These are phyloP conservation scores for Ulmus americana DNA, from an alignment of 331 rosid species.

Conservation along the genomic window DNA sequence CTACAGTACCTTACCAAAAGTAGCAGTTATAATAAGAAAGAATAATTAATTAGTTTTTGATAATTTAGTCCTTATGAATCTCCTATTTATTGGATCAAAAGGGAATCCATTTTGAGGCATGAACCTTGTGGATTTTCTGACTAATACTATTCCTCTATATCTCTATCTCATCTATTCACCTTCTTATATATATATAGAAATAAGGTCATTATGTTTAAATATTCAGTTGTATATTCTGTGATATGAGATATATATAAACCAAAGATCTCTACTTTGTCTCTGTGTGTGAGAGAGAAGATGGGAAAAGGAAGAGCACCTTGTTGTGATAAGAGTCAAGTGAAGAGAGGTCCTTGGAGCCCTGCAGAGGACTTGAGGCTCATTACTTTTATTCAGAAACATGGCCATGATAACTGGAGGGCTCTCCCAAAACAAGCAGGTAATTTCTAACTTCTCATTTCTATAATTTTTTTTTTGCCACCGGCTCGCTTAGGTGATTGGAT, in stretches of 20 bases:
- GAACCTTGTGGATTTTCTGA: slow-evolving; percentile 38
- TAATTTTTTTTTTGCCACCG: background rate
- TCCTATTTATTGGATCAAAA: slow-evolving; percentile 39
- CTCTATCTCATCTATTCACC: background rate
- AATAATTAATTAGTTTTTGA: slow-evolving; percentile 2
- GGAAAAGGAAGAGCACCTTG: slow-evolving; percentile 96
- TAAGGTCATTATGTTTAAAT: too few relatives aligned
- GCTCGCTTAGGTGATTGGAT: too few relatives aligned
- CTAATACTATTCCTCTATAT: slow-evolving; percentile 7
- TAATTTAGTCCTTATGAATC: slow-evolving; percentile 24
- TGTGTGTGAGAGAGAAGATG: slow-evolving; percentile 23
- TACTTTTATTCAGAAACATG: slow-evolving; percentile 73
- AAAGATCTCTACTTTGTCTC: background rate
- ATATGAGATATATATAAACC: too few relatives aligned
- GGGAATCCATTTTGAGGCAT: slow-evolving; percentile 41
- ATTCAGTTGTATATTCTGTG: too few relatives aligned
- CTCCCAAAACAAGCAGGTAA: slow-evolving; percentile 90
- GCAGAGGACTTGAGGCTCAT: slow-evolving; percentile 74
- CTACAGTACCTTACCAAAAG: background rate
- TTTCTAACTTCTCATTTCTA: background rate
- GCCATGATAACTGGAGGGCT: slow-evolving; percentile 92
- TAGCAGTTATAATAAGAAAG: background rate
- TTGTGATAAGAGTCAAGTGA: slow-evolving; percentile 79
- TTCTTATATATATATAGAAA: background rate
- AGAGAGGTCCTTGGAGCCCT: slow-evolving; percentile 98